Percentiles rank a stretch among this genome's conserved stretches.
phyloP scores from a whole-genome alignment of 306 rosid species.

The Morella rubra region DNA sequence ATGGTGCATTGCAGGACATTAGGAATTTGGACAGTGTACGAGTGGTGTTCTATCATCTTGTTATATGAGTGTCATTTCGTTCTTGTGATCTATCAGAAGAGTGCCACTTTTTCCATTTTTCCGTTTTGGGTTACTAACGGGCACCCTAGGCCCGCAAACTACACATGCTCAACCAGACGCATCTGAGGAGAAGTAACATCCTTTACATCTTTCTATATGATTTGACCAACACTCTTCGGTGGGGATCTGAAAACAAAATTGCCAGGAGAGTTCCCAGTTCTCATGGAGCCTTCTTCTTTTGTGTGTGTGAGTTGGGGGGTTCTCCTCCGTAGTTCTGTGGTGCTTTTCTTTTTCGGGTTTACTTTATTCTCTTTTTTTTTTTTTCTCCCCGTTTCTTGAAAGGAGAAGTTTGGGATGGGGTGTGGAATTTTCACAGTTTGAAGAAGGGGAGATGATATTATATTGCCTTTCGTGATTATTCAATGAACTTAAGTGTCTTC shows the following conservation, averaged over 20 bases:
- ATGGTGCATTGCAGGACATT: slow-evolving; percentile 89
- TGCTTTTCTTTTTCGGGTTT: not conserved
- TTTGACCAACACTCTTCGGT: not conserved
- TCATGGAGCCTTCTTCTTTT: not conserved
- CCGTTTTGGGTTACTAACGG: not conserved
- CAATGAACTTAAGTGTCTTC: not conserved
- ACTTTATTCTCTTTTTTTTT: too few relatives aligned
- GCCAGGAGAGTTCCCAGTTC: not conserved
- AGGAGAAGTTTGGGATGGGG: not conserved
- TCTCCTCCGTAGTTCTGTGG: not conserved
- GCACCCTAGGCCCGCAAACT: slow-evolving; percentile 1
- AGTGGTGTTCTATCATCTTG: slow-evolving; percentile 19
- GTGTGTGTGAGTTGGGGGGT: too few relatives aligned
- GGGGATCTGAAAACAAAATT: not conserved
- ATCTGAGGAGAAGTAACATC: not conserved
- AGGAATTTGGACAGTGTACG: slow-evolving; percentile 90
- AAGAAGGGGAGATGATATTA: not conserved
- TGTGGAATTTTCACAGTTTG: not conserved
- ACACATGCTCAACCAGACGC: not conserved
- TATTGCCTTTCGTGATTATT: slow-evolving; percentile 10
- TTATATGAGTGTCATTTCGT: slow-evolving; percentile 17
- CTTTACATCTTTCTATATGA: not conserved
- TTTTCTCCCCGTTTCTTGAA: too few relatives aligned
- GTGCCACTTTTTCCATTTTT: not conserved
- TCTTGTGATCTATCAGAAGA: slow-evolving; percentile 2